Conservation (phyloP, 306 rosid genomes). For the Alnus rubra region DNA sequence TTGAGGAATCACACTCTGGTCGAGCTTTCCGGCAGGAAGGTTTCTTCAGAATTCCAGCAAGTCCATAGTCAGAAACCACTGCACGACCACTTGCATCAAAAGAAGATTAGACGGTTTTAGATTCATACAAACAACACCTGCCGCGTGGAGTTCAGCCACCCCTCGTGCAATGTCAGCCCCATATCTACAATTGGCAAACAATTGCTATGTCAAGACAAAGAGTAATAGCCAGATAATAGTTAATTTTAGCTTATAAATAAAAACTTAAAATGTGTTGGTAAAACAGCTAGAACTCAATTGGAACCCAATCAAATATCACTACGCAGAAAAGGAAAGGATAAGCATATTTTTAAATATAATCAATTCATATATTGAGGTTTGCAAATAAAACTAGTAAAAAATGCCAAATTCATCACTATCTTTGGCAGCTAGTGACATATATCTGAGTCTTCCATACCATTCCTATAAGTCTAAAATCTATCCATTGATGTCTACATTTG, state of each 20-base stretch:
- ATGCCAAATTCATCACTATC: neutral
- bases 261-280: neutral
- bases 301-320: neutral
- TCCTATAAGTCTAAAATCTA: neutral
- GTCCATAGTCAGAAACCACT: conserved; percentile 95
- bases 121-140: conserved; percentile 97
- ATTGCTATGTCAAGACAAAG: conserved; percentile 30
- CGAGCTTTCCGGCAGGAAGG: conserved; percentile 87
- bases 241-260: neutral
- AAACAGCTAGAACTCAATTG: neutral
- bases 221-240: conserved; percentile 13
- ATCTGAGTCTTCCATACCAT: neutral
- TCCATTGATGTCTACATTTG: neutral
- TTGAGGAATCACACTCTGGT: conserved; percentile 72
- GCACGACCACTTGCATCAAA: conserved; percentile 83
- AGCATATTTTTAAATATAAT: neutral
- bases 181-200: conserved; percentile 59
- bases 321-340: neutral
- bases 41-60: conserved; percentile 91
- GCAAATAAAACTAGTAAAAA: neutral
- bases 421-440: neutral
- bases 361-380: neutral
- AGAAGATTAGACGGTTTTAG: conserved; percentile 96
- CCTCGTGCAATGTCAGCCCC: conserved; percentile 98
- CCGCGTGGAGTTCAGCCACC: conserved; percentile 97